Conservation (phyloP, 371 early-diverging fungal species). For the Mucor indicus region DNA sequence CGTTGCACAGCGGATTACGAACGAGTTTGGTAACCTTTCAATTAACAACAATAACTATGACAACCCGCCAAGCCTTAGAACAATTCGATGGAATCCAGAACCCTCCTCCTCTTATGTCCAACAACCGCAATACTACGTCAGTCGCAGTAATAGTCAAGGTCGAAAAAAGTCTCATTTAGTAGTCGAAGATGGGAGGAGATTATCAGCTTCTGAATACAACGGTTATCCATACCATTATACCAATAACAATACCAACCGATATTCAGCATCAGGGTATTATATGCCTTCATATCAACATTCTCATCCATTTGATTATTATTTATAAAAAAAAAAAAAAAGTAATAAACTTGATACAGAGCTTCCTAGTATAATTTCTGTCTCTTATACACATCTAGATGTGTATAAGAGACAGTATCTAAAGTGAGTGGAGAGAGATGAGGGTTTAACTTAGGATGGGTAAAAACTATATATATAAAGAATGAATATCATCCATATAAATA, state of each 20-base stretch:
- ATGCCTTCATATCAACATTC: conserved; percentile 1
- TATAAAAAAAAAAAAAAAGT: too few species aligned
- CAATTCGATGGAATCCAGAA: conserved; percentile 19
- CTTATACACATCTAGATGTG: too few species aligned
- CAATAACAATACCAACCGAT: conserved; percentile 9
- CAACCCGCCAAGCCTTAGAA: conserved; percentile 14
- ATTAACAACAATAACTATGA: not conserved
- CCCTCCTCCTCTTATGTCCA: not conserved
- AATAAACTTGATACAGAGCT: too few species aligned
- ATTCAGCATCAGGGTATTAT: conserved; percentile 15
- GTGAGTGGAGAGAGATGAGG: conserved; percentile 4
- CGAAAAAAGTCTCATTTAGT: too few species aligned
- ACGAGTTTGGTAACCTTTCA: conserved; percentile 10
- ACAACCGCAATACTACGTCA: not conserved
- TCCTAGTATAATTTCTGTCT: too few species aligned
- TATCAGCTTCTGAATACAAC: conserved; percentile 12
- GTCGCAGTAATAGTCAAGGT: not conserved
- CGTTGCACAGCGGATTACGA: not conserved
- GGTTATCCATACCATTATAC: not conserved
- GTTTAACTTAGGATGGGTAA: conserved; percentile 29
- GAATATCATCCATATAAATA: too few species aligned
- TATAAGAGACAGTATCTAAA: too few species aligned
- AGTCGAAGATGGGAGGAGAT: conserved; percentile 4
- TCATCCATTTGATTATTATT: conserved; percentile 9
- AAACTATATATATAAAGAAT: conserved; percentile 14